These are phyloP conservation scores for Plasmodium inui DNA, from an alignment of 169 alveolate species.

Conservation along the genomic window DNA sequence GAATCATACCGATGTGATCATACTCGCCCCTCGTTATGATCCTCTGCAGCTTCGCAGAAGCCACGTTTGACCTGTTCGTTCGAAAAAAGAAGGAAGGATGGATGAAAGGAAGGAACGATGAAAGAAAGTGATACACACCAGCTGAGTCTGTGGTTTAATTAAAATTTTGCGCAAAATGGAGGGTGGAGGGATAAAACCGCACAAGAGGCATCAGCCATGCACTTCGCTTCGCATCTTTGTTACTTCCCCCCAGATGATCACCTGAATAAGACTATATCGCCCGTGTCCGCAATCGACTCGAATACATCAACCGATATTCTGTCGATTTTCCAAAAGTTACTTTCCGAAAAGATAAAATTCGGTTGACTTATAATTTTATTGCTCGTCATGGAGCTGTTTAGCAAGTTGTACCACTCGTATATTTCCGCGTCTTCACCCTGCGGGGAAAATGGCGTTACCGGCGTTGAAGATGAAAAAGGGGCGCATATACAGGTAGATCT, in stretches of 20 bases:
- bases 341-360: conserved; percentile 65
- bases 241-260: conserved; percentile 7
- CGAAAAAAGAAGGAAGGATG: not conserved
- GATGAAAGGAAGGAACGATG: not conserved
- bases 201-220: not conserved
- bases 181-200: not conserved
- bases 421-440: conserved; percentile 59
- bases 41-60: conserved; percentile 81
- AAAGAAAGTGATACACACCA: not conserved
- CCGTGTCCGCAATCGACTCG: conserved; percentile 81
- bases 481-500: not conserved
- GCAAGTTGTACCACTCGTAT: conserved; percentile 32
- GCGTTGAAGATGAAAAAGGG: not conserved
- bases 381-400: conserved; percentile 3
- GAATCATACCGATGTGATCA: conserved; percentile 92
- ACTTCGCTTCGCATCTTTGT: not conserved
- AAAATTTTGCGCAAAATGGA: not conserved
- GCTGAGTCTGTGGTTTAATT: not conserved
- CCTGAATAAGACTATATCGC: conserved; percentile 86
- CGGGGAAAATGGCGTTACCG: not conserved
- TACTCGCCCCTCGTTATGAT: conserved; percentile 86
- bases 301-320: conserved; percentile 79
- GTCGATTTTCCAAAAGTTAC: conserved; percentile 79
- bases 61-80: conserved; percentile 25
- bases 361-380: conserved; percentile 33